A percentile compares a stretch with the other conserved stretches of the same genome.
These are phyloP conservation scores for Suhomyces coccinellae DNA, from an alignment of 1,139 yeast species.

Conservation along the genomic window DNA sequence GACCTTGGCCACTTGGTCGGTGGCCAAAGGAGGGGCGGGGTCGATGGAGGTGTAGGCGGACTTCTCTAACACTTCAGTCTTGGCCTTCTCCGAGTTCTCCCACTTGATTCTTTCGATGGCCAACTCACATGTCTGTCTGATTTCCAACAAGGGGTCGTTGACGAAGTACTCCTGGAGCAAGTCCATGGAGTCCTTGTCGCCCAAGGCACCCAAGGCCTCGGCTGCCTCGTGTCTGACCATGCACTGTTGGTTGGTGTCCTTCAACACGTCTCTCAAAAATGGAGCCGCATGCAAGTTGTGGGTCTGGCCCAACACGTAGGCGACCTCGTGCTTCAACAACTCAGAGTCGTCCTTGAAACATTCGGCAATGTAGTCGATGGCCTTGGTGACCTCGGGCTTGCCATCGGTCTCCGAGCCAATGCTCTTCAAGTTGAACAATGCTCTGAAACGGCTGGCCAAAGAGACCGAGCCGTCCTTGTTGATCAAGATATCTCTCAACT, in stretches of 20 bases:
- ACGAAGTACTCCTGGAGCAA: conserved; percentile 62
- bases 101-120: conserved; percentile 94
- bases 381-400: conserved; percentile 53
- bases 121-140: conserved; percentile 95
- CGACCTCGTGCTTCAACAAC: conserved; percentile 94
- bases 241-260: conserved; percentile 67
- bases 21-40: conserved; percentile 95
- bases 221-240: conserved; percentile 99
- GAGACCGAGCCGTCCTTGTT: conserved; percentile 67
- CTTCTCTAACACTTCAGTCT: conserved; percentile 66
- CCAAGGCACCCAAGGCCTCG: conserved; percentile 96
- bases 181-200: conserved; percentile 73
- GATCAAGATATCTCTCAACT: conserved; percentile 66
- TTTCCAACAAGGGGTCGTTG: conserved; percentile 82
- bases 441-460: conserved; percentile 87
- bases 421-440: conserved; percentile 85
- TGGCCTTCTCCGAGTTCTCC: conserved; percentile 71
- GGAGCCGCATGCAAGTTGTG: conserved; percentile 78
- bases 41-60: conserved; percentile 87
- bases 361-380: conserved; percentile 83
- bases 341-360: conserved; percentile 84
- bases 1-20: conserved; percentile 56
- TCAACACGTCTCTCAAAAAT: conserved; percentile 69
- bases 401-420: conserved; percentile 65
- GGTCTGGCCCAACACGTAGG: conserved; percentile 97